A percentile compares a stretch with the other conserved stretches of the same genome.
Evolutionary conservation across 2,329 filamentous ascomycete species (phyloP).

Genomic region (Colletotrichum acutatum): DNA sequence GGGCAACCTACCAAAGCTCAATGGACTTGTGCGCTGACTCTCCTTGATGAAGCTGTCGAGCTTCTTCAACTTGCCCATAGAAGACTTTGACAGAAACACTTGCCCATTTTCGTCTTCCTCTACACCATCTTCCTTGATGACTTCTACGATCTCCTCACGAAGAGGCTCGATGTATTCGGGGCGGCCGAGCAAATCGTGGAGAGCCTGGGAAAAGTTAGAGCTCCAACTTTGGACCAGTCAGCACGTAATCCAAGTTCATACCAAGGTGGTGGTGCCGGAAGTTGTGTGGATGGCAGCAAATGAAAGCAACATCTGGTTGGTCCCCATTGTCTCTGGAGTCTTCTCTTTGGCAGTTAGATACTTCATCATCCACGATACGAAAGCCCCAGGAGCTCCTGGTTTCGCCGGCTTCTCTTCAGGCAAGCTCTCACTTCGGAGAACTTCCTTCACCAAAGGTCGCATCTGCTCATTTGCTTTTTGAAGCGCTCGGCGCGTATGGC

Average conservation of each 20-base stretch:
- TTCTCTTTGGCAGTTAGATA: constrained; percentile 16
- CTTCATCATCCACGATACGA: constrained; percentile 57
- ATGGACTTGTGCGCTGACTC: constrained; percentile 46
- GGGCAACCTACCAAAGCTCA: constrained; percentile 17
- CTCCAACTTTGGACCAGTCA: constrained; percentile 5
- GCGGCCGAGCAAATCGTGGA: constrained; percentile 52
- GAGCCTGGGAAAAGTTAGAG: constrained; percentile 38
- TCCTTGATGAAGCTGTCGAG: constrained; percentile 55
- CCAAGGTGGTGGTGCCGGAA: constrained; percentile 37
- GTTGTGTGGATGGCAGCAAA: constrained; percentile 55
- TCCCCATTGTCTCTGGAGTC: constrained; percentile 17
- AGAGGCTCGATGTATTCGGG: constrained; percentile 53
- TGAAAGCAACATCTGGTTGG: constrained; percentile 22
- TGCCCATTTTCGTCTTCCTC: neutral
- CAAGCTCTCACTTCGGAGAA: neutral
- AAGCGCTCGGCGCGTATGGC: constrained; percentile 1
- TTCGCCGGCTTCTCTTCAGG: constrained; percentile 39
- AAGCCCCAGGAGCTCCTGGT: constrained; percentile 40
- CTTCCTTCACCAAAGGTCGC: constrained; percentile 15
- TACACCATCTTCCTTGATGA: constrained; percentile 48
- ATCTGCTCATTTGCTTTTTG: constrained; percentile 19
- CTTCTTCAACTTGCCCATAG: constrained; percentile 51
- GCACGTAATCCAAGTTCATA: constrained; percentile 36
- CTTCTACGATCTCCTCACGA: constrained; percentile 53
- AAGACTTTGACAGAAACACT: constrained; percentile 40